These are phyloP conservation scores for Microdochium bolleyi DNA, from an alignment of 2,329 filamentous ascomycete genomes.

Conservation along the genomic window DNA sequence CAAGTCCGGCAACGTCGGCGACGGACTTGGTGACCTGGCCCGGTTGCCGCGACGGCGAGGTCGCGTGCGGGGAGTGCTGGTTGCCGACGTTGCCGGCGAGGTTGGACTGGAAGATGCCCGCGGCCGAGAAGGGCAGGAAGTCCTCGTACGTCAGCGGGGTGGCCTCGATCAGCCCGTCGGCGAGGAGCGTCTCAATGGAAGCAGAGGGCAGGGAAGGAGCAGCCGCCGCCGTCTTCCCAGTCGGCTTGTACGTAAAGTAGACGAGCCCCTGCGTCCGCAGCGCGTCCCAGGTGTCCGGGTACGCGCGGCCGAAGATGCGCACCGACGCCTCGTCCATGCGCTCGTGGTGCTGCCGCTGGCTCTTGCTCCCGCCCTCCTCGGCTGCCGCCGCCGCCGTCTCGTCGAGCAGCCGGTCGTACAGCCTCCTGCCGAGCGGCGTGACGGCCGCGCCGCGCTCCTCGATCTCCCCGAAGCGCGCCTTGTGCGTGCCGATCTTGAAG, in stretches of 20 bases:
- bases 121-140: constrained; percentile 43
- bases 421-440: constrained; percentile 30
- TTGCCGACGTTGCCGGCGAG: not conserved
- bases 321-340: constrained; percentile 16
- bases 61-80: constrained; percentile 10
- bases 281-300: constrained; percentile 32
- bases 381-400: constrained; percentile 1
- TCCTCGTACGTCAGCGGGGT: constrained; percentile 44
- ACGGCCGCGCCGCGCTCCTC: constrained; percentile 43
- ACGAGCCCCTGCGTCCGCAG: constrained; percentile 26
- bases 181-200: constrained; percentile 22
- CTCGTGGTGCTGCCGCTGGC: not conserved
- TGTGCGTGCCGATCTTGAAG: constrained; percentile 28
- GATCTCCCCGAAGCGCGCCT: constrained; percentile 43
- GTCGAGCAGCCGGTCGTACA: constrained; percentile 36
- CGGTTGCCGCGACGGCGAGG: not conserved
- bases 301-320: constrained; percentile 16
- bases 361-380: not conserved
- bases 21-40: not conserved
- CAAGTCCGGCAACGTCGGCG: constrained; percentile 6
- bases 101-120: constrained; percentile 40
- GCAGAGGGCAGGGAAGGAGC: not conserved
- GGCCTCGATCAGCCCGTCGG: constrained; percentile 20
- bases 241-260: constrained; percentile 26
- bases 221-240: not conserved